Percentiles rank a stretch among this genome's conserved stretches.
Evolutionary conservation across 768 basidiomycete genomes (phyloP).

Genomic region (Russula olivacea): DNA sequence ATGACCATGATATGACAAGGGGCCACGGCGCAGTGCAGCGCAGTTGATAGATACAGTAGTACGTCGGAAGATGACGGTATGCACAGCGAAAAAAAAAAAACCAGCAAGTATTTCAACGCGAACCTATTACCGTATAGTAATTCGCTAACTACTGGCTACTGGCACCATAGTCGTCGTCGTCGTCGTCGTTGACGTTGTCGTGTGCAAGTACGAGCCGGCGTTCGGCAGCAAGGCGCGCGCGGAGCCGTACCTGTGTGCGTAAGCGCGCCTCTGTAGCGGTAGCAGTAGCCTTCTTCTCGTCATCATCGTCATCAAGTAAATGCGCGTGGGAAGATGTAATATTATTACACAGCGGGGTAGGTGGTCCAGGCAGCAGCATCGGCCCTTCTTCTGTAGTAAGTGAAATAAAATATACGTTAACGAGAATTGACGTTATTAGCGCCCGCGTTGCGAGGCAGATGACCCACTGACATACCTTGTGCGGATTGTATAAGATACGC

Average conservation of each 20-base stretch:
- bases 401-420: neutral
- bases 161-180: too few relatives aligned
- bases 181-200: neutral
- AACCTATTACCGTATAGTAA: too few relatives aligned
- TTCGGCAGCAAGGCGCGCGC: conserved; percentile 13
- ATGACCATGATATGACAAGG: too few relatives aligned
- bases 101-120: too few relatives aligned
- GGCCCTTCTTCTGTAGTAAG: neutral
- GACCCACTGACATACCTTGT: neutral
- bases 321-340: conserved; percentile 30
- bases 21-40: too few relatives aligned
- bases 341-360: conserved; percentile 3
- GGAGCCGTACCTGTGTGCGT: conserved; percentile 23
- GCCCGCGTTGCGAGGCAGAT: conserved; percentile 16
- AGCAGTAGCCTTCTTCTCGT: conserved; percentile 29
- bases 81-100: too few relatives aligned
- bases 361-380: too few relatives aligned
- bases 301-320: conserved; percentile 35
- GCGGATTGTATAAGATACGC: conserved; percentile 3
- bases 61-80: too few relatives aligned
- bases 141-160: too few relatives aligned
- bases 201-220: conserved; percentile 3
- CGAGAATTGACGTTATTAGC: neutral
- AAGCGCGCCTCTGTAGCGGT: conserved; percentile 26
- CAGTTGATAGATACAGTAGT: too few relatives aligned